Conservation (phyloP, 169 alveolate species). For the Plasmodium coatneyi region DNA sequence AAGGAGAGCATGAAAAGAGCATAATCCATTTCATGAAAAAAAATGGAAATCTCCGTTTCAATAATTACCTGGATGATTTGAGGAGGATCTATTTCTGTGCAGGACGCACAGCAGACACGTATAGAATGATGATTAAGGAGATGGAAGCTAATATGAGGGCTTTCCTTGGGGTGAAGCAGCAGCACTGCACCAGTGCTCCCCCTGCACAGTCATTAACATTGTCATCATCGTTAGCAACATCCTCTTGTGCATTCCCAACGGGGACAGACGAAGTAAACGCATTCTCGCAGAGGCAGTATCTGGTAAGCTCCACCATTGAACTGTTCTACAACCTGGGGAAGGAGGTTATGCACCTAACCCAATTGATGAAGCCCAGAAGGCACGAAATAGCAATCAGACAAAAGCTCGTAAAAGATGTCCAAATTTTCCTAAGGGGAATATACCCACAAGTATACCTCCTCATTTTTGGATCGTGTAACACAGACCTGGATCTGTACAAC, state of each 20-base stretch:
- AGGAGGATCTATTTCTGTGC: neutral
- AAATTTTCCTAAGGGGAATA: neutral
- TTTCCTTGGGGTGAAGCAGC: neutral
- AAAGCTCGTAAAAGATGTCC: neutral
- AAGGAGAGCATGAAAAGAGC: neutral
- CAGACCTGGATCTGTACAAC: slow-evolving; percentile 34
- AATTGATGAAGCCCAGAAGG: slow-evolving; percentile 30
- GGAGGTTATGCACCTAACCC: slow-evolving; percentile 8
- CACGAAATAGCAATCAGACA: slow-evolving; percentile 42
- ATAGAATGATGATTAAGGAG: neutral
- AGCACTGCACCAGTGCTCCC: neutral
- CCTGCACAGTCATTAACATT: neutral
- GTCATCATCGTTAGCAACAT: too few species aligned
- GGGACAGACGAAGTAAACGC: neutral
- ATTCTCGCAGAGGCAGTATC: neutral
- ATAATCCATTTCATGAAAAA: neutral
- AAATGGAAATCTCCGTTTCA: neutral
- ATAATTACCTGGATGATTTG: slow-evolving; percentile 1
- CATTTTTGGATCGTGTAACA: slow-evolving; percentile 47
- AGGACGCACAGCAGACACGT: neutral
- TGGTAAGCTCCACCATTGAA: slow-evolving; percentile 20
- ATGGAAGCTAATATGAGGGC: neutral
- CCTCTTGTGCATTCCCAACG: too few species aligned
- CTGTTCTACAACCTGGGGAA: slow-evolving; percentile 26
- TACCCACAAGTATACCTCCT: slow-evolving; percentile 3